These are phyloP conservation scores for Phytopythium chamaehyphon DNA, from an alignment of 352 stramenopile genomes.

Conservation along the genomic window DNA sequence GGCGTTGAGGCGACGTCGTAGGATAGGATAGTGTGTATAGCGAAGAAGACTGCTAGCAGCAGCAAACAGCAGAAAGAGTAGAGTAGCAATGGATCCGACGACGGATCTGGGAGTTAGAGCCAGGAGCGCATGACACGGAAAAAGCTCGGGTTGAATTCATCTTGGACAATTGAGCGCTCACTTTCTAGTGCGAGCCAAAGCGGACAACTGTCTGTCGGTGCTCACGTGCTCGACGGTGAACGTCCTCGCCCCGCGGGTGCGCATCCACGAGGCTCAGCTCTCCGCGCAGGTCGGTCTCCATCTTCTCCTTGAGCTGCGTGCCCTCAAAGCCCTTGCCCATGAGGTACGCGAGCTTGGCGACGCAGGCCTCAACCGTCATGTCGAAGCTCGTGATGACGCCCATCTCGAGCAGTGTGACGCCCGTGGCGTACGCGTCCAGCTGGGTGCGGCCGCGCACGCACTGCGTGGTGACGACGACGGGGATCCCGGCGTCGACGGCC, in stretches of 20 bases:
- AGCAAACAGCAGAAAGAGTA: no score
- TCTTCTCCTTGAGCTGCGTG: constrained; percentile 66
- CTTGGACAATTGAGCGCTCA: no score
- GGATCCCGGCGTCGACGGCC: constrained; percentile 75
- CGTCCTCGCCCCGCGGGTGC: constrained; percentile 54
- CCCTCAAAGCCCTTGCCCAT: constrained; percentile 86
- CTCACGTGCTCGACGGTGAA: constrained; percentile 51
- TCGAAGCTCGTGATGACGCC: constrained; percentile 94
- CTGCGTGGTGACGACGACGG: constrained; percentile 93
- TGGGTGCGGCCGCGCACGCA: constrained; percentile 92
- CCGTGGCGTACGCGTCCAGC: constrained; percentile 93
- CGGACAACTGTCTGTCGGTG: constrained; percentile 76
- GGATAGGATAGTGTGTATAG: no score
- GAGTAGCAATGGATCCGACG: no score
- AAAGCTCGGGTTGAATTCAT: no score
- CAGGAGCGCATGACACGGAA: no score
- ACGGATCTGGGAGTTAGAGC: no score
- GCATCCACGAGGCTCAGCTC: constrained; percentile 77
- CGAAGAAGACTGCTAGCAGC: no score
- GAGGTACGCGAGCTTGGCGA: constrained; percentile 94
- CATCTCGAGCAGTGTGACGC: constrained; percentile 82
- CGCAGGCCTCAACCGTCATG: constrained; percentile 95
- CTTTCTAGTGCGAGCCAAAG: constrained; percentile 55
- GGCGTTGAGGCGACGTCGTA: no score
- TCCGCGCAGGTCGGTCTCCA: constrained; percentile 80